Conservation (phyloP, 2,329 filamentous ascomycete genomes). For the Dendrostoma leiphaemia region DNA sequence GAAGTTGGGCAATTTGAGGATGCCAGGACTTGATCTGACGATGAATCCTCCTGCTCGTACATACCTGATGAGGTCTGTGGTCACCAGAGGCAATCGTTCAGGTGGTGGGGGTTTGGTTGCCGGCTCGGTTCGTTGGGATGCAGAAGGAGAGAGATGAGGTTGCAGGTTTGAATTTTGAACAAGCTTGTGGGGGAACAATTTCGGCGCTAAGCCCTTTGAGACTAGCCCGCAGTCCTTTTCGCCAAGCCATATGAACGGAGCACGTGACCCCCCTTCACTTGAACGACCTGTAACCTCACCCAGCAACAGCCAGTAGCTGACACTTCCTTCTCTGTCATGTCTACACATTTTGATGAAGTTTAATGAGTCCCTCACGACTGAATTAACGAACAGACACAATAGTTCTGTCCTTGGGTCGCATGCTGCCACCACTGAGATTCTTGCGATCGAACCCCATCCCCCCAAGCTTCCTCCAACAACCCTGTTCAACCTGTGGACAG, state of each 20-base stretch:
- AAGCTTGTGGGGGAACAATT: conserved; percentile 14
- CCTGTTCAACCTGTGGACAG: too few relatives aligned
- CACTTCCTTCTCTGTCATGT: too few relatives aligned
- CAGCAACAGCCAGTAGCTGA: too few relatives aligned
- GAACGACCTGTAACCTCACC: too few relatives aligned
- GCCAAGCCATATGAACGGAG: not conserved
- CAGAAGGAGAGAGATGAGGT: conserved; percentile 9
- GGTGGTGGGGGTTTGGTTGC: conserved; percentile 16
- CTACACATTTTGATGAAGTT: too few relatives aligned
- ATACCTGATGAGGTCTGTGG: conserved; percentile 20
- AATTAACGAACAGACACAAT: too few relatives aligned
- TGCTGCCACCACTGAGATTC: too few relatives aligned
- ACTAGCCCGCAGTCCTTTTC: not conserved
- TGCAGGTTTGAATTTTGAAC: conserved; percentile 7
- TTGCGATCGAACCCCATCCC: too few relatives aligned
- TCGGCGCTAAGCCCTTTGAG: not conserved
- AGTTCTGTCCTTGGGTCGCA: too few relatives aligned
- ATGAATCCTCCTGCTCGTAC: not conserved
- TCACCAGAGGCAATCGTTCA: conserved; percentile 21
- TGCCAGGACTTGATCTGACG: too few relatives aligned
- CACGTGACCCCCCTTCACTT: conserved; percentile 7
- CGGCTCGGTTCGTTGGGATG: conserved; percentile 16
- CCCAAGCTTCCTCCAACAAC: too few relatives aligned
- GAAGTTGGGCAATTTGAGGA: not conserved
- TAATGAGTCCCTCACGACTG: too few relatives aligned